phyloP scores from a whole-genome alignment of 192 early-diverging fungal genomes.

The Gigaspora rosea region DNA sequence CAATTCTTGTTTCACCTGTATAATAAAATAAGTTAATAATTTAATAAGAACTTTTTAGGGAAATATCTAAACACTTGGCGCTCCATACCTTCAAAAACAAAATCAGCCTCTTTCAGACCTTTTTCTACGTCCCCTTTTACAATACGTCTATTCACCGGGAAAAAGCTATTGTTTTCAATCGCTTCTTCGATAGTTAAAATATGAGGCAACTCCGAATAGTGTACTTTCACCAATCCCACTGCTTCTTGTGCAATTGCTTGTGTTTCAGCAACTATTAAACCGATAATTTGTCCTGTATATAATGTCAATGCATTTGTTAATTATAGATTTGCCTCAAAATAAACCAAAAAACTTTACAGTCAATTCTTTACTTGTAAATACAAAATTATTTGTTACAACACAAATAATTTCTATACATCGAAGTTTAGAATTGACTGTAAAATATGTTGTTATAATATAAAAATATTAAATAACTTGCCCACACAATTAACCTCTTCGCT shows the following conservation, averaged over 20 bases:
- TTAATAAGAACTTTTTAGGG: no score
- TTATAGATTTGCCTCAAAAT: no score
- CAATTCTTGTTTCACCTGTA: conserved; percentile 25
- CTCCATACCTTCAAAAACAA: conserved; percentile 53
- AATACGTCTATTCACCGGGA: conserved; percentile 54
- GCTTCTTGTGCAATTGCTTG: conserved; percentile 69
- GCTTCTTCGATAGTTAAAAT: conserved; percentile 82
- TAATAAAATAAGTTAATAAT: not conserved
- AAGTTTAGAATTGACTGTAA: not conserved
- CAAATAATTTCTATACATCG: no score
- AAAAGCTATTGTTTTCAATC: conserved; percentile 65
- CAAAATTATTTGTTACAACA: no score
- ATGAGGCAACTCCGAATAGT: conserved; percentile 71
- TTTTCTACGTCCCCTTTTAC: conserved; percentile 66
- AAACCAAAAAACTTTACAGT: no score
- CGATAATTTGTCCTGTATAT: conserved; percentile 66
- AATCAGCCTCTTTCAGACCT: conserved; percentile 50
- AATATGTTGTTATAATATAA: not conserved
- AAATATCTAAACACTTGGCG: no score
- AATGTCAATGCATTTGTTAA: not conserved
- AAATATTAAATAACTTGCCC: conserved; percentile 31
- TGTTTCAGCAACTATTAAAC: conserved; percentile 74
- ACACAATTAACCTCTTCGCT: conserved; percentile 61
- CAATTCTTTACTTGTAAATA: no score
- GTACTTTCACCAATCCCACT: conserved; percentile 66